Evolutionary conservation across 306 rosid genomes (phyloP).

Genomic region (Trifolium repens): DNA sequence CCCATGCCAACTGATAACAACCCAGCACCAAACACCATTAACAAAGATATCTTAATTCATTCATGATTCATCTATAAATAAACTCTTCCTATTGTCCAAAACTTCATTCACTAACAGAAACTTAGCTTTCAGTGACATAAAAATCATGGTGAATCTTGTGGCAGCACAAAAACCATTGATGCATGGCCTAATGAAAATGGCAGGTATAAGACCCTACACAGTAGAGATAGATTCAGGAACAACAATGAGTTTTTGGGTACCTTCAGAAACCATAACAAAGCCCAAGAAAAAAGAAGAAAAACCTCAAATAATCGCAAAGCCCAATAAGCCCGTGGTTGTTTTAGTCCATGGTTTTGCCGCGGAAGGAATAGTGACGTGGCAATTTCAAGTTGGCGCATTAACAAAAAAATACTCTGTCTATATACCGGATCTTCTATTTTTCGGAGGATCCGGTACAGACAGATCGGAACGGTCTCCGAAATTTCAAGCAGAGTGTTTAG

Average conservation of each 20-base stretch:
- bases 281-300: constrained; percentile 48
- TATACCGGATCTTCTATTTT: constrained; percentile 83
- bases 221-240: constrained; percentile 85
- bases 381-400: constrained; percentile 77
- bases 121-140: too few species aligned
- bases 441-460: constrained; percentile 67
- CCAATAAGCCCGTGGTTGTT: constrained; percentile 74
- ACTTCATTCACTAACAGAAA: not conserved
- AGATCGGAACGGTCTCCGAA: constrained; percentile 60
- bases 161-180: constrained; percentile 71
- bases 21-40: constrained; percentile 54
- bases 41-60: not conserved
- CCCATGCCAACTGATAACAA: constrained; percentile 41
- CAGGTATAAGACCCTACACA: constrained; percentile 69
- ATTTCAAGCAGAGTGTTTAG: constrained; percentile 81
- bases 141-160: constrained; percentile 75
- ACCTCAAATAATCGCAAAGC: constrained; percentile 26
- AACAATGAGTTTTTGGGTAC: constrained; percentile 82
- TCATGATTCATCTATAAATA: not conserved
- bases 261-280: constrained; percentile 57
- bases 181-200: constrained; percentile 82
- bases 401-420: constrained; percentile 74
- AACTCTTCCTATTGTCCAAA: not conserved
- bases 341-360: constrained; percentile 81
- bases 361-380: constrained; percentile 94